These are phyloP conservation scores for Grammothele lineata DNA, from an alignment of 768 basidiomycete genomes.

Conservation along the genomic window DNA sequence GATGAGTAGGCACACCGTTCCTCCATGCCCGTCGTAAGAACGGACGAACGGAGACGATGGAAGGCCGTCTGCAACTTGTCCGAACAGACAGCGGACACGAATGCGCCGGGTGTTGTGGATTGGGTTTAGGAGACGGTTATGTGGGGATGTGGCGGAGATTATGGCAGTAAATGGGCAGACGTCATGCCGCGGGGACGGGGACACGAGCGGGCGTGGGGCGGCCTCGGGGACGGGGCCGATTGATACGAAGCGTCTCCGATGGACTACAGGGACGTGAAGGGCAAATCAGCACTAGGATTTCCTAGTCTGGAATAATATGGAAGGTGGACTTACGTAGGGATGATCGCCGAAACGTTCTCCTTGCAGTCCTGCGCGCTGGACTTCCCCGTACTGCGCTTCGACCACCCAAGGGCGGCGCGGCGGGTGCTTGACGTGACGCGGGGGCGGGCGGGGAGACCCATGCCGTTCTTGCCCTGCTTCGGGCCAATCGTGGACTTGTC, in stretches of 20 bases:
- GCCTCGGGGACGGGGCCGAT: conserved; percentile 42
- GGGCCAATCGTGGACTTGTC: too few species aligned
- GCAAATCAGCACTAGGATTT: not conserved
- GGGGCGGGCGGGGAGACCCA: conserved; percentile 36
- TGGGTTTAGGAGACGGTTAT: not conserved
- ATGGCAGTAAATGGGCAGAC: too few species aligned
- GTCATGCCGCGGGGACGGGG: conserved; percentile 25
- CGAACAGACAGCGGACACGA: not conserved
- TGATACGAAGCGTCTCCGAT: conserved; percentile 38
- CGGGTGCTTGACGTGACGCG: conserved; percentile 53
- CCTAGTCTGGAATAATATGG: not conserved
- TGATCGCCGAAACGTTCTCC: conserved; percentile 44
- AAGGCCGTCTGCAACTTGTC: conserved; percentile 1
- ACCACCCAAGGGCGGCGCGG: conserved; percentile 56
- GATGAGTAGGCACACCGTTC: not conserved
- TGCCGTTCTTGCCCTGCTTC: conserved; percentile 34
- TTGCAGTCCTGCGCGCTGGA: conserved; percentile 34
- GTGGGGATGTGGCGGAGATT: too few species aligned
- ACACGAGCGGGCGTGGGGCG: conserved; percentile 33
- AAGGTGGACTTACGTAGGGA: conserved; percentile 46
- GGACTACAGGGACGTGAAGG: conserved; percentile 25
- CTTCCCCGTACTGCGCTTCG: conserved; percentile 56
- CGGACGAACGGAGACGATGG: too few species aligned
- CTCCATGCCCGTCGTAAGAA: too few species aligned
- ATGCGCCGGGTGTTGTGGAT: not conserved